These are phyloP conservation scores for Tulasnella sp. DNA, from an alignment of 768 basidiomycete species.

Conservation along the genomic window DNA sequence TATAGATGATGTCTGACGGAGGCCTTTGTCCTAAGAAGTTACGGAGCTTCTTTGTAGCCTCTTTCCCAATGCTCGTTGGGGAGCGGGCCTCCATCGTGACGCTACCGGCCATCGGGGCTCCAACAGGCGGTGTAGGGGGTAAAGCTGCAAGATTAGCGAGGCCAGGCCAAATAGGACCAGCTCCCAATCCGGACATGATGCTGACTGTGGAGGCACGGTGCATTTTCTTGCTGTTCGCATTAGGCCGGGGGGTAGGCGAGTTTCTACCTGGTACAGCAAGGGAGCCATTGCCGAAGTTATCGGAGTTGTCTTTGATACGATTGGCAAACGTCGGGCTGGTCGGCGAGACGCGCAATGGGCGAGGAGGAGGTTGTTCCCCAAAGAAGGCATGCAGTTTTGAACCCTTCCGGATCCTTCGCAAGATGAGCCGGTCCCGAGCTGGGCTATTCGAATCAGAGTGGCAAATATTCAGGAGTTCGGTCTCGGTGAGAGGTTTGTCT, in stretches of 20 bases:
- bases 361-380: slow-evolving; percentile 38
- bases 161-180: slow-evolving; percentile 31
- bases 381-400: slow-evolving; percentile 42
- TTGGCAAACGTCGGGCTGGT: slow-evolving; percentile 35
- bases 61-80: background rate
- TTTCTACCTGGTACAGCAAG: slow-evolving; percentile 7
- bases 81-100: slow-evolving; percentile 42
- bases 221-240: slow-evolving; percentile 41
- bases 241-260: slow-evolving; percentile 11
- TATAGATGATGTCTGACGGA: slow-evolving; percentile 94
- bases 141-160: slow-evolving; percentile 53
- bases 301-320: background rate
- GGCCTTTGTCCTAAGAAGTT: slow-evolving; percentile 99
- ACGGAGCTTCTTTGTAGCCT: slow-evolving; percentile 51
- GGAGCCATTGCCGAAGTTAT: slow-evolving; percentile 12
- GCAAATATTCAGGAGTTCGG: slow-evolving; percentile 73
- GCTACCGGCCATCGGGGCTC: slow-evolving; percentile 21
- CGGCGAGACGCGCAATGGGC: slow-evolving; percentile 18
- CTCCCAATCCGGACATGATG: slow-evolving; percentile 83
- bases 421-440: slow-evolving; percentile 68
- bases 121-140: slow-evolving; percentile 22
- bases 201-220: slow-evolving; percentile 94
- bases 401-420: slow-evolving; percentile 46
- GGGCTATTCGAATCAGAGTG: slow-evolving; percentile 71
- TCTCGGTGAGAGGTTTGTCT: slow-evolving; percentile 75